phyloP scores from a whole-genome alignment of 805 yeast genomes.

The Lipomyces sp. region DNA sequence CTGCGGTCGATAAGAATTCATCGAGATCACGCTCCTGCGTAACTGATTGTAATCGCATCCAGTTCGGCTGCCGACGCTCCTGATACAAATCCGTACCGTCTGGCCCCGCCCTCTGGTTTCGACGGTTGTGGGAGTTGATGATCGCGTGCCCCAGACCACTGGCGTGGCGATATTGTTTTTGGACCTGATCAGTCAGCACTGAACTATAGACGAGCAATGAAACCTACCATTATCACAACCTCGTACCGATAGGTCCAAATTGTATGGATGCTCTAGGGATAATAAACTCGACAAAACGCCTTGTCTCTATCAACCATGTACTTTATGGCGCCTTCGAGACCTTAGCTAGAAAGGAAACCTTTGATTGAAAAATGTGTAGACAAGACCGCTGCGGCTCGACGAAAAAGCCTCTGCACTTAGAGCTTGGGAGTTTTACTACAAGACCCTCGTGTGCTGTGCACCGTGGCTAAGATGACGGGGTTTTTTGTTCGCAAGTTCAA shows the following conservation, averaged over 20 bases:
- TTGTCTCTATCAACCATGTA: neutral
- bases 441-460: neutral
- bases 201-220: neutral
- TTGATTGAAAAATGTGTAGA: too few species aligned
- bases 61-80: constrained; percentile 57
- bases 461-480: too few species aligned
- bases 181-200: constrained; percentile 20
- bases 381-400: neutral
- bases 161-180: constrained; percentile 30
- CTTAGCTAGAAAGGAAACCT: neutral
- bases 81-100: constrained; percentile 21
- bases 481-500: too few species aligned
- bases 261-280: neutral
- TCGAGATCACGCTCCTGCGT: constrained; percentile 94
- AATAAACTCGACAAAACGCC: neutral
- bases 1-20: constrained; percentile 94
- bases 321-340: neutral
- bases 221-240: neutral
- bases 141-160: constrained; percentile 37
- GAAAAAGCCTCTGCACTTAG: neutral
- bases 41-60: constrained; percentile 91
- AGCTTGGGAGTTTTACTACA: neutral
- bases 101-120: constrained; percentile 17
- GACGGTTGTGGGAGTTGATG: constrained; percentile 29
- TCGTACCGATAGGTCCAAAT: neutral